Percentiles rank a stretch among this genome's conserved stretches.
Evolutionary conservation across 805 yeast species (phyloP).

Genomic region (Candida golubevii): DNA sequence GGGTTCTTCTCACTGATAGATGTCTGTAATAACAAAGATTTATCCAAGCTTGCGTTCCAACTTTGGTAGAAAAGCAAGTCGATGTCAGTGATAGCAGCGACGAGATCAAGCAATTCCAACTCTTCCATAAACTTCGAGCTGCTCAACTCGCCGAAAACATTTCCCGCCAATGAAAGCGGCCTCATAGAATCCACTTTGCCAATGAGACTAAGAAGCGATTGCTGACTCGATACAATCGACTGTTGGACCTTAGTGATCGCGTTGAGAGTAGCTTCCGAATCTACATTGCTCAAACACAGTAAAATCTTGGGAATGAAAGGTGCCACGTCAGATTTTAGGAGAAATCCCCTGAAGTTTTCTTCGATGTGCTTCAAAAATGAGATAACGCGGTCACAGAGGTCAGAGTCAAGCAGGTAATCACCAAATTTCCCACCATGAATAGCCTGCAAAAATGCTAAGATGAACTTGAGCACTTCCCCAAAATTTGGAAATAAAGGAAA

Average conservation of each 20-base stretch:
- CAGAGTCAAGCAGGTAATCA: conserved; percentile 16
- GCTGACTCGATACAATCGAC: conserved; percentile 49
- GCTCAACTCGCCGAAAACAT: conserved; percentile 28
- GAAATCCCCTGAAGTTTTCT: conserved; percentile 61
- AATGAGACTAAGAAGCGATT: conserved; percentile 27
- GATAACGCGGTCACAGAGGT: conserved; percentile 48
- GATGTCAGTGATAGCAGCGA: conserved; percentile 60
- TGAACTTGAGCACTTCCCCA: conserved; percentile 23
- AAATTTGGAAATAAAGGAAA: conserved; percentile 37
- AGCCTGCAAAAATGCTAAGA: conserved; percentile 16
- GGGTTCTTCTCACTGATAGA: conserved; percentile 25
- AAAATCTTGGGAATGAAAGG: conserved; percentile 54
- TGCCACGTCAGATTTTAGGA: conserved; percentile 59
- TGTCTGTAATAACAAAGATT: conserved; percentile 63
- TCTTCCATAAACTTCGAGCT: conserved; percentile 50
- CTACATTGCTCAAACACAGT: conserved; percentile 32
- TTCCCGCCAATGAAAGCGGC: background rate
- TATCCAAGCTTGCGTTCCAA: conserved; percentile 82
- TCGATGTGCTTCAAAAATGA: conserved; percentile 53
- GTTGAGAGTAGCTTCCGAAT: conserved; percentile 1
- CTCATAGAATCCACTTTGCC: conserved; percentile 10
- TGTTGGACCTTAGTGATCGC: conserved; percentile 51
- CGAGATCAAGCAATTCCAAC: conserved; percentile 49
- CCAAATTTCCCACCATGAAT: conserved; percentile 24
- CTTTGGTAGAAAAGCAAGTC: conserved; percentile 57